Percentiles rank a stretch among this genome's conserved stretches.
Evolutionary conservation across 495 filamentous ascomycete species (phyloP).

Genomic region (Penicillium longicatenatum): DNA sequence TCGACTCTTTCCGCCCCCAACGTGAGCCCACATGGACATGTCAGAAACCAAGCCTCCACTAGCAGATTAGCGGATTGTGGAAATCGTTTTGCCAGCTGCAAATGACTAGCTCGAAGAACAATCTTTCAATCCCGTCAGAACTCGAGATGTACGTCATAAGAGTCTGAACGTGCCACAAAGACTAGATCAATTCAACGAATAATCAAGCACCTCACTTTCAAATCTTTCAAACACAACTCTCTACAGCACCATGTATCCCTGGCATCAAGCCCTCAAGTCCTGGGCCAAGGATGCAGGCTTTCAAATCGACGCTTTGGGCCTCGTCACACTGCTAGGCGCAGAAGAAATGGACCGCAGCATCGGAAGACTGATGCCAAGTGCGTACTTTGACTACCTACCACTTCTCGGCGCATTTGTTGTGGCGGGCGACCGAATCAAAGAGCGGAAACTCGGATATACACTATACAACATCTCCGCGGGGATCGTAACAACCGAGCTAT

Average conservation of each 20-base stretch:
- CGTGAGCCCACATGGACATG: background rate
- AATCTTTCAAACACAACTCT: background rate
- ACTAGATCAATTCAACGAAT: background rate
- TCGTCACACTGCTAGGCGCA: slow-evolving; percentile 18
- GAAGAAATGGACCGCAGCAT: slow-evolving; percentile 18
- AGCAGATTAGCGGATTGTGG: background rate
- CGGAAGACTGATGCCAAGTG: slow-evolving; percentile 14
- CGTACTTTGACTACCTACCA: slow-evolving; percentile 16
- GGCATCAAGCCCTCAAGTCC: slow-evolving; percentile 8
- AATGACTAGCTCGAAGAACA: background rate
- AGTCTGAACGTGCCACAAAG: background rate
- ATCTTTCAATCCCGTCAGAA: background rate
- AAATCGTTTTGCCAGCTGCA: background rate
- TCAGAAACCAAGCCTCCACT: background rate
- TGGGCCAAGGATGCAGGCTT: slow-evolving; percentile 15
- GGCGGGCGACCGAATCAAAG: slow-evolving; percentile 11
- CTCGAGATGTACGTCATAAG: background rate
- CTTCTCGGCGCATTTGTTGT: slow-evolving; percentile 17
- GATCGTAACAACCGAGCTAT: slow-evolving; percentile 17
- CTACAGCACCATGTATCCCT: slow-evolving; percentile 11
- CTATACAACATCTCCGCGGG: slow-evolving; percentile 18
- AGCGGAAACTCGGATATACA: slow-evolving; percentile 12
- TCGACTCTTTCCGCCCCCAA: background rate
- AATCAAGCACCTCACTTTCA: background rate
- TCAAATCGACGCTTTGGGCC: slow-evolving; percentile 19